A percentile compares a stretch with the other conserved stretches of the same genome.
These are phyloP conservation scores for Leccinum subtestaceum DNA, from an alignment of 768 basidiomycete species.

Conservation along the genomic window DNA sequence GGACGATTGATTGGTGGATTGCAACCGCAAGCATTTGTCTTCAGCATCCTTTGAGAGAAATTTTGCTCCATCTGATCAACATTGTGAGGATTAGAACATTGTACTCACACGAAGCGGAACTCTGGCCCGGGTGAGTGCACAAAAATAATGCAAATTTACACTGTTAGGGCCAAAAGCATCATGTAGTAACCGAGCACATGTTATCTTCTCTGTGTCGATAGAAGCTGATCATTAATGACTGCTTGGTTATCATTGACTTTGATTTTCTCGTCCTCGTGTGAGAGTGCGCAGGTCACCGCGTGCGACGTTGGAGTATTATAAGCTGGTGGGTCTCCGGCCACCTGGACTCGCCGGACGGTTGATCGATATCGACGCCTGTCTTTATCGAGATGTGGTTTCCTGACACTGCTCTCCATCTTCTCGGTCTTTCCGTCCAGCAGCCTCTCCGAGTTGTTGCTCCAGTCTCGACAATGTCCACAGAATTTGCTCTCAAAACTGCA, in stretches of 20 bases:
- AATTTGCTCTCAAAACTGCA: slow-evolving; percentile 60
- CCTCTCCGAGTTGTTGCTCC: slow-evolving; percentile 32
- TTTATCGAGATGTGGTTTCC: not conserved
- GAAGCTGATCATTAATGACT: no score
- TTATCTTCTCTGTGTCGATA: slow-evolving; percentile 42
- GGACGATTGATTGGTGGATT: slow-evolving; percentile 48
- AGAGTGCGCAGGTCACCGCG: not conserved
- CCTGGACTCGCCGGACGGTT: not conserved
- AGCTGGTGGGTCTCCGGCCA: not conserved
- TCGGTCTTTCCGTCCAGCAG: slow-evolving; percentile 53
- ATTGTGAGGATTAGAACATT: slow-evolving; percentile 4
- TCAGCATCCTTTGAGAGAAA: no score
- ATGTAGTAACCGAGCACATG: slow-evolving; percentile 50
- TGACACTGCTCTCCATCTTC: slow-evolving; percentile 30
- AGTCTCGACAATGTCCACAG: slow-evolving; percentile 31
- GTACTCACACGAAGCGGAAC: slow-evolving; percentile 79
- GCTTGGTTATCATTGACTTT: not conserved
- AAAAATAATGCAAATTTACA: slow-evolving; percentile 87
- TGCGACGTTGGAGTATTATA: not conserved
- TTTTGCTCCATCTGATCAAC: slow-evolving; percentile 30
- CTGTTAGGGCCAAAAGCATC: slow-evolving; percentile 1
- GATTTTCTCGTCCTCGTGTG: not conserved
- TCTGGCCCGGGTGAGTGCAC: slow-evolving; percentile 41
- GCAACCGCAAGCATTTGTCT: slow-evolving; percentile 77
- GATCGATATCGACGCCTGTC: not conserved